A percentile compares a stretch with the other conserved stretches of the same genome.
Conservation (phyloP, 2,329 filamentous ascomycete genomes). For the Cladosporium sp. region DNA sequence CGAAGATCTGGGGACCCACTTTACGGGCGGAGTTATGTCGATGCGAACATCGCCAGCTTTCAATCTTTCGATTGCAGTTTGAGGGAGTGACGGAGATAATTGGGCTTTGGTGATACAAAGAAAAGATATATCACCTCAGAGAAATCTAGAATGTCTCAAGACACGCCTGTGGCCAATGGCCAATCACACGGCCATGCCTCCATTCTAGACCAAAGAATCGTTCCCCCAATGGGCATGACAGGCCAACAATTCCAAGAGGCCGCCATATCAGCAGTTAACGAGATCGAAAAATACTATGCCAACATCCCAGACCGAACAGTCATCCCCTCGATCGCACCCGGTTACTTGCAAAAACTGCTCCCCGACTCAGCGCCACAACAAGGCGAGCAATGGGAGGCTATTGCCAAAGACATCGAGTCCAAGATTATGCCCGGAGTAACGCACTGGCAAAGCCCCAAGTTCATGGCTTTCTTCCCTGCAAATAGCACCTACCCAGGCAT, state of each 20-base stretch:
- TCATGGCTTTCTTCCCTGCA: constrained; percentile 93
- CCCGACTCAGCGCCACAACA: constrained; percentile 61
- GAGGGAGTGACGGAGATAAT: no score
- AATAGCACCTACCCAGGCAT: constrained; percentile 77
- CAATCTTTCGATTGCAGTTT: not conserved
- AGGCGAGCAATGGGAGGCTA: constrained; percentile 70
- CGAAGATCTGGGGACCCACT: not conserved
- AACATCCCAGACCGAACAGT: constrained; percentile 67
- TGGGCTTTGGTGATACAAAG: no score
- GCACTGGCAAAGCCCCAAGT: constrained; percentile 91
- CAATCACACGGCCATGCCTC: not conserved
- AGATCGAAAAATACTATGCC: constrained; percentile 83
- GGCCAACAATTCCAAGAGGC: constrained; percentile 71
- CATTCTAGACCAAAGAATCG: constrained; percentile 7
- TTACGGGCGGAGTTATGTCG: no score
- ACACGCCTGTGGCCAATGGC: not conserved
- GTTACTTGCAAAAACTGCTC: constrained; percentile 77
- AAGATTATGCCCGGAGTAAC: constrained; percentile 91
- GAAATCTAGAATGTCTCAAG: not conserved
- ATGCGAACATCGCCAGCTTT: not conserved
- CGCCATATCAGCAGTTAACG: constrained; percentile 73
- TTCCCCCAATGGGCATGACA: constrained; percentile 60
- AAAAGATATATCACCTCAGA: no score
- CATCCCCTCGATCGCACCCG: constrained; percentile 72
- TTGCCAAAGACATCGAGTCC: constrained; percentile 75